phyloP scores from a whole-genome alignment of 2,329 filamentous ascomycete genomes.

The Leptographium wingfieldii region DNA sequence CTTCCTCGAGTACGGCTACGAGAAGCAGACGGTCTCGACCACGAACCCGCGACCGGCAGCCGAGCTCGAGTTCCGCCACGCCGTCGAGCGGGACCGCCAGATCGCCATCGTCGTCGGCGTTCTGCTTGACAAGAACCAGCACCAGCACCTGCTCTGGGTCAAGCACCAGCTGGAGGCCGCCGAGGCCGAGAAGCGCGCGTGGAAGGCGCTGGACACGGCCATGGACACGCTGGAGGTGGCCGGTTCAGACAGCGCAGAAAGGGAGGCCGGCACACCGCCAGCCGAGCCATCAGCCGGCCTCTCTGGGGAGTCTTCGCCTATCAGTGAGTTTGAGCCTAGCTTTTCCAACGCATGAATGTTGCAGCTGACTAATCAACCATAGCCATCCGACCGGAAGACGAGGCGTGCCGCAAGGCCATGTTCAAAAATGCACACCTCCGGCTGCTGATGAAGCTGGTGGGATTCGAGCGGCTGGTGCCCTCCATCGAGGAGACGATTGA shows the following conservation, averaged over 20 bases:
- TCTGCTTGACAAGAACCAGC: slow-evolving; percentile 67
- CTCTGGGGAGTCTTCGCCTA: slow-evolving; percentile 4
- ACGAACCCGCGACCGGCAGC: slow-evolving; percentile 56
- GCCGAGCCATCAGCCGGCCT: neutral
- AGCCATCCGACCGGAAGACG: slow-evolving; percentile 52
- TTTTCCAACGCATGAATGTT: neutral
- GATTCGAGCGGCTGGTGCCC: slow-evolving; percentile 47
- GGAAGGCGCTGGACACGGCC: slow-evolving; percentile 60
- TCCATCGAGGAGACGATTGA: slow-evolving; percentile 57
- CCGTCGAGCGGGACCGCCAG: slow-evolving; percentile 55
- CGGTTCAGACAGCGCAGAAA: neutral
- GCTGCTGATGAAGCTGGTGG: slow-evolving; percentile 66
- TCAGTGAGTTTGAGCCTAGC: slow-evolving; percentile 6
- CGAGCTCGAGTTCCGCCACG: slow-evolving; percentile 70
- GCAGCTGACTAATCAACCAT: neutral
- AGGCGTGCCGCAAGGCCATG: slow-evolving; percentile 57
- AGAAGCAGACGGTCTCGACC: slow-evolving; percentile 55
- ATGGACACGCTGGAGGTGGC: slow-evolving; percentile 28
- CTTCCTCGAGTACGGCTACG: slow-evolving; percentile 83
- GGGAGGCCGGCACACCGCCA: slow-evolving; percentile 7
- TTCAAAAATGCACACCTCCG: slow-evolving; percentile 85
- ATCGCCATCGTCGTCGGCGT: slow-evolving; percentile 70
- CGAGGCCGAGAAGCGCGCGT: slow-evolving; percentile 59
- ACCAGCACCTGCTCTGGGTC: slow-evolving; percentile 68
- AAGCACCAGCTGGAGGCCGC: slow-evolving; percentile 58